Evolutionary conservation across 1,284 basidiomycete genomes (phyloP), one percentile per base, ranked within the genome.

Genomic region (Tilletia indica): DNA sequence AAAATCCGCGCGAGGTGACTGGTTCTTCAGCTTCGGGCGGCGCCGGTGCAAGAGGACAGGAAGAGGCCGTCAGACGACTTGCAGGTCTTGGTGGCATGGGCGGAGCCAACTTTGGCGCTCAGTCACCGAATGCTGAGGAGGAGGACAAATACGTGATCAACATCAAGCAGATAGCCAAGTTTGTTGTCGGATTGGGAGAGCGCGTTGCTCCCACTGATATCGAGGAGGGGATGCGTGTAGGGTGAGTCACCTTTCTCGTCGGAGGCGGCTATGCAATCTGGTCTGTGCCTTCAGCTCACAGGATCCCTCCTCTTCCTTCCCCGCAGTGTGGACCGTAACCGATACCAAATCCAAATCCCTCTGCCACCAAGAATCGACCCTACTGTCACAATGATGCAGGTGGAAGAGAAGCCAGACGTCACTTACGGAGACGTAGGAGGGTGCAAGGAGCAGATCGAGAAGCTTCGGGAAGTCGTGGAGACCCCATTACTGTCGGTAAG

Each of bases 361-460:
- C 86, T 99, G n/a, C 97, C 97, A 58, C 97, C 97, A 49, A 97
- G 97, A 87, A 99, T 99, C 78, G 97, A 99, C 85, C 94, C 97
- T 2, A 97, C 94, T 0, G 97, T 99, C 3, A 99, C 97, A 16
- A 98, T 99, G 96, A 99, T 99, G 97, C 96, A 99, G 86, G 96
- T 99, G 63, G 96, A 99, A 85, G 96, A 99, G 86, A 96, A 98
- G 85, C 96, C 96, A 0, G 96, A 98, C 81, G 94, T 99, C 67
- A 98, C 96, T 2, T 99, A 99, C 85, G 94, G 94, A 9, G 97
- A 99, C 82, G 89, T 99, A 71, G 97, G 97, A 78, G 97, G 97
- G 9, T 98, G 97, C 87, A 99, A 99, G 86, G 97, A 99, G 85
- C 97, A 99, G 86, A 99, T 99, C 79, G 97, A 99, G 87, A 99